Conservation (phyloP, 2,329 filamentous ascomycete species). For the Curvularia verruculosa region DNA sequence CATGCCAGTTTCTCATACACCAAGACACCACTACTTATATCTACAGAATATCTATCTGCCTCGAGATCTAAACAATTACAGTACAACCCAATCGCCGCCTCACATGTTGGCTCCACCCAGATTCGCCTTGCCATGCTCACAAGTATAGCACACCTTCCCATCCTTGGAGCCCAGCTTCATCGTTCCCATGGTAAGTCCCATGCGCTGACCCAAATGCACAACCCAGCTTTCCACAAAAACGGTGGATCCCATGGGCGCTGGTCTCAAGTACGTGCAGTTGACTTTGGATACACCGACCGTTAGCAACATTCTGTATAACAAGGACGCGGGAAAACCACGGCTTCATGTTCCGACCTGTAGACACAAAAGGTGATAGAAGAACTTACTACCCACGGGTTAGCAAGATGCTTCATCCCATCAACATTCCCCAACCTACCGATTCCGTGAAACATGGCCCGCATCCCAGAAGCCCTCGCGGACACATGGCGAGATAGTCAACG, state of each 20-base stretch:
- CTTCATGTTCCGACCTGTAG: background rate
- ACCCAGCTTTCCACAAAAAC: slow-evolving; percentile 54
- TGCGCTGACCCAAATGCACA: slow-evolving; percentile 52
- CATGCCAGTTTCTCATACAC: background rate
- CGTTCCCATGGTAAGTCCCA: slow-evolving; percentile 49
- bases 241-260: slow-evolving; percentile 49
- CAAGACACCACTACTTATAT: background rate
- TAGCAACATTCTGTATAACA: slow-evolving; percentile 14
- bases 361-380: background rate
- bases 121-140: slow-evolving; percentile 48
- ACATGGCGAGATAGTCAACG: slow-evolving; percentile 44
- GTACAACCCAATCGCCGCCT: background rate
- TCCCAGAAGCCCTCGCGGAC: slow-evolving; percentile 51
- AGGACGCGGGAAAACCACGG: background rate
- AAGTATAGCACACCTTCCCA: slow-evolving; percentile 49
- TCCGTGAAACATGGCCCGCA: slow-evolving; percentile 50
- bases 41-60: background rate
- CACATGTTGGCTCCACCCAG: slow-evolving; percentile 32
- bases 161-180: slow-evolving; percentile 48
- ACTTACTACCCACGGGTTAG: slow-evolving; percentile 24
- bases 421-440: slow-evolving; percentile 13
- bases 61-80: background rate
- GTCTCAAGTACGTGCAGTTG: slow-evolving; percentile 55
- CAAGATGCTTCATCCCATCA: background rate
- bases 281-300: slow-evolving; percentile 29